Evolutionary conservation across 345 rosid genomes (phyloP).

Genomic region (Eucalyptus paniculata): DNA sequence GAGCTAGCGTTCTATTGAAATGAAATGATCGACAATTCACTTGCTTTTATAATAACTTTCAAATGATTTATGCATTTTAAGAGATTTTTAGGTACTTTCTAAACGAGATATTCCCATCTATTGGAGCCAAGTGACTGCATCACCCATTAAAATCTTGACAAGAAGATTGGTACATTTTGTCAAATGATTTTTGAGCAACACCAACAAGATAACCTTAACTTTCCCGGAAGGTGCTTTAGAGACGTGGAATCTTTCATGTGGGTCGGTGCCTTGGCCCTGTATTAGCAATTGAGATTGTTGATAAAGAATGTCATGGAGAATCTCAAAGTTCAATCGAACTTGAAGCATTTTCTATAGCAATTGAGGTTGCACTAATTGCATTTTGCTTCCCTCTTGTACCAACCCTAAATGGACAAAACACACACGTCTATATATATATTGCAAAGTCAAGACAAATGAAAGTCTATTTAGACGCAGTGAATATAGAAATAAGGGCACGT

Average conservation of each 20-base stretch:
- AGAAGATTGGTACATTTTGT: not conserved
- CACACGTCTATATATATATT: not conserved
- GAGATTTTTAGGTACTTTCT: not conserved
- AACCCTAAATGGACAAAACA: not conserved
- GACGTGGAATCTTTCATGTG: not conserved
- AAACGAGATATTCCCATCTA: not conserved
- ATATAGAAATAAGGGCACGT: not conserved
- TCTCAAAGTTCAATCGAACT: not conserved
- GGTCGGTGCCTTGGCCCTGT: not conserved
- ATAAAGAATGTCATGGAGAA: not conserved
- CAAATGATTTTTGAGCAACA: not conserved
- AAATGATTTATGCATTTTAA: not conserved
- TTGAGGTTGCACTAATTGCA: not conserved
- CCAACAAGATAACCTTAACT: not conserved
- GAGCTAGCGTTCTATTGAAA: not conserved
- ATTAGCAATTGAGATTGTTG: not conserved
- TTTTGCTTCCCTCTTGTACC: not conserved
- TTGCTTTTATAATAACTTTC: not conserved
- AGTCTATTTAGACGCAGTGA: not conserved
- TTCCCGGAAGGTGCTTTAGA: not conserved
- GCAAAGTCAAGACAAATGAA: not conserved
- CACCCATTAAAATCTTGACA: not conserved
- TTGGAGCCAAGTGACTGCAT: not conserved
- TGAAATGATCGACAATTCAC: not conserved
- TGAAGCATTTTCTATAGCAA: not conserved